Conservation (phyloP, 2,329 filamentous ascomycete genomes). For the Arthrinium puccinioides region DNA sequence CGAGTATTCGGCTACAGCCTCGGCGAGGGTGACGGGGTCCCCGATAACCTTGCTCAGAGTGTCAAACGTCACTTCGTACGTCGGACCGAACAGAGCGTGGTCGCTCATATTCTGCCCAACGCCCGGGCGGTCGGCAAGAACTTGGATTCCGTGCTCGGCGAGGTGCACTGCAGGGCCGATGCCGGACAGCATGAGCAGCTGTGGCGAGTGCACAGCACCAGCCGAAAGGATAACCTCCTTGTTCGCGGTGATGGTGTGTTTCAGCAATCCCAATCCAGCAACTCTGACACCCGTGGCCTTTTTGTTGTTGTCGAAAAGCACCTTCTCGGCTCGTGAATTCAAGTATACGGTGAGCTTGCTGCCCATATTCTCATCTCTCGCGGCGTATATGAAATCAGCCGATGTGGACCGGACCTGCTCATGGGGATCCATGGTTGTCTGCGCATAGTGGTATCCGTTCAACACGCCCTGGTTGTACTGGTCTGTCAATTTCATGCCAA, state of each 20-base stretch:
- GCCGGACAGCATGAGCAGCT: slow-evolving; percentile 31
- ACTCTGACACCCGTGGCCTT: slow-evolving; percentile 22
- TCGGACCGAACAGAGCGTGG: slow-evolving; percentile 28
- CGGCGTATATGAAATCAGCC: not conserved
- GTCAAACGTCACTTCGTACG: slow-evolving; percentile 21
- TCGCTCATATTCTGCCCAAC: slow-evolving; percentile 57
- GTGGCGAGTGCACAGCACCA: slow-evolving; percentile 29
- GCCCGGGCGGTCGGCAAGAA: slow-evolving; percentile 46
- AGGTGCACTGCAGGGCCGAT: slow-evolving; percentile 26
- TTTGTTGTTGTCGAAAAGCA: slow-evolving; percentile 34
- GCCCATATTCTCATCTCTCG: slow-evolving; percentile 13
- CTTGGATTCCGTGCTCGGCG: slow-evolving; percentile 33
- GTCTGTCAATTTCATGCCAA: slow-evolving; percentile 27
- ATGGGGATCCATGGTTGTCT: slow-evolving; percentile 17
- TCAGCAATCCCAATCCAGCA: slow-evolving; percentile 4
- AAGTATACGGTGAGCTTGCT: slow-evolving; percentile 11
- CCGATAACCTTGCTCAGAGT: slow-evolving; percentile 20
- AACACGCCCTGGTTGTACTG: slow-evolving; percentile 35
- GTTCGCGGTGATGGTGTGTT: slow-evolving; percentile 15
- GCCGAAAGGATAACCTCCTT: slow-evolving; percentile 32
- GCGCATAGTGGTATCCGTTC: slow-evolving; percentile 26
- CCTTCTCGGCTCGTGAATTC: slow-evolving; percentile 32
- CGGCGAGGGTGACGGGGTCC: slow-evolving; percentile 14
- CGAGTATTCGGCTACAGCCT: slow-evolving; percentile 14
- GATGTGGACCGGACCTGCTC: slow-evolving; percentile 3